Base-by-base conservation (phyloP, 1,284 basidiomycete genomes). In the Pseudozyma sp. region DNA sequence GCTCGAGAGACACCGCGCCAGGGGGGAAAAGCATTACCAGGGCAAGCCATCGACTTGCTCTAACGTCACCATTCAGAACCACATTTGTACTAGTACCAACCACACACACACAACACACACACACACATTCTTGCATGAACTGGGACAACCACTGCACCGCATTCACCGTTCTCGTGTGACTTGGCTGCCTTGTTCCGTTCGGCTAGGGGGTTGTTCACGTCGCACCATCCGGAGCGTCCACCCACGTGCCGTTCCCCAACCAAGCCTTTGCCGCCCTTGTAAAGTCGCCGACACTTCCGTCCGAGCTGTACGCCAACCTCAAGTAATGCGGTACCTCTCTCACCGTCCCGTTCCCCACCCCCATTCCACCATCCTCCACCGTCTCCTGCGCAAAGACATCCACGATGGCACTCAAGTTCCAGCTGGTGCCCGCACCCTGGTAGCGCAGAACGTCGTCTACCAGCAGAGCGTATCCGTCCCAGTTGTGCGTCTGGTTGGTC, bases 371-470 rank as follows among this genome's bases (percentile, higher is more conserved):
- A 7, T 64, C 37, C 4, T 24, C 37, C 17, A 19, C 4, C 30
- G 24, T 29, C 37, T 67, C 47, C 30, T 46, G 4, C 8, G 46
- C 50, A 14, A 54, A 67, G 4, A 42, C 17, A 10, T 66, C 52
- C 11, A 57, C 16, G 11, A 82, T 51, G 17, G 63, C 50, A 7
- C 56, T 40, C 3, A 82, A 53, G 39, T 82, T 73, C 55, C 58
- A 82, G 16, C 37, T 53, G 50, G 91, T 86, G 6, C 87, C 89
- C 3, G 85, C 80, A 5, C 93, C 92, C 17, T 87, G 83, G 80
- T 91, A 93, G 62, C 91, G 87, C 80, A 93, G 88, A 0, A 95
- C 93, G 76, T 94, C 94, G 81, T 95, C 92, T 8, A 95, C 88
- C 9, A 95, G 87, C 39, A 95, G 87, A 0, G 89, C 86, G 78